Base-by-base conservation (phyloP, 2,329 filamentous ascomycete species). In the Epichloe uncinata region DNA sequence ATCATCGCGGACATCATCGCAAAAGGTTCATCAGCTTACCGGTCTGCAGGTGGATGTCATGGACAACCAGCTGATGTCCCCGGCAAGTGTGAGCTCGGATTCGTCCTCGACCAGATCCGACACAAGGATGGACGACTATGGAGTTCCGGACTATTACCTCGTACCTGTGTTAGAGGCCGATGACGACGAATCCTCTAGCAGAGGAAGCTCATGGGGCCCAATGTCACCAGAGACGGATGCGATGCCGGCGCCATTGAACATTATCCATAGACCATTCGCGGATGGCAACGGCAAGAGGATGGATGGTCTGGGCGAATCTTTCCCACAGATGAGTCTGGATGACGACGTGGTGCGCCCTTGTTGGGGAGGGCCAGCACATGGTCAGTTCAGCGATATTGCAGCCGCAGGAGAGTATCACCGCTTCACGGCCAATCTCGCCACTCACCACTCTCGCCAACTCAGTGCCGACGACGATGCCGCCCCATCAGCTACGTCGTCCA, bases 1-100 rank as follows among this genome's bases (percentile, higher is more conserved):
- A 41, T 22, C n/a, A 35, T 45, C 37, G 18, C 56, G 54, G 9
- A 58, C 61, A 1, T 66, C 69, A 0, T 62, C 63, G 0, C 59
- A 60, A 42, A 73, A 73, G 60, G 60, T 72, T 41, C 61, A 64
- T 35, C 67, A 71, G 54, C 61, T 73, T 13, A 72, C 61, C 5
- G 71, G 70, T 1, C 59, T 66, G 30, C 66, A 69, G 40, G 42
- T 71, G n/a, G 60, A 62, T 44, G 52, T 62, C 16, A 52, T 52
- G 54, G 51, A 57, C 18, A 51, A 53, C 15, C 42, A 42, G 11
- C 16, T 42, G 12, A 12, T 40, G 9, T 38, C 9, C 13, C 33
- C 26, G n/a, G 42, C 34, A 8, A 46, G 35, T 22, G 38, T 13
- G 20, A 49, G 45, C 30, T 52, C 55, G 33, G 52, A 52, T 18